Evolutionary conservation across 2,329 filamentous ascomycete species (phyloP).

Genomic region (Penicillium capsulatum): DNA sequence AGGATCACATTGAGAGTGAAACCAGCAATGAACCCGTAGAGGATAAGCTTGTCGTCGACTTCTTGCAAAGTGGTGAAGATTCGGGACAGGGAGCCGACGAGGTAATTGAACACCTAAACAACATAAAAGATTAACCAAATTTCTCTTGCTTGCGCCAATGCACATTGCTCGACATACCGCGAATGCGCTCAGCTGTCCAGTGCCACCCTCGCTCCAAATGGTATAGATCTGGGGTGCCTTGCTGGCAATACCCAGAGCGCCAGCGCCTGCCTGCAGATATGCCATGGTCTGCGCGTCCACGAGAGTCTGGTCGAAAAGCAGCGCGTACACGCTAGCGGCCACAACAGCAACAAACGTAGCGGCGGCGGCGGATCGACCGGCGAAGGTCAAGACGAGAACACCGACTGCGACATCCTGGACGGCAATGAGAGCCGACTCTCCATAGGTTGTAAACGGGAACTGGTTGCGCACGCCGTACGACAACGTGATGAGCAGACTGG

Average conservation of each 20-base stretch:
- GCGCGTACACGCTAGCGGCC: slow-evolving; percentile 62
- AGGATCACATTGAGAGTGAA: slow-evolving; percentile 86
- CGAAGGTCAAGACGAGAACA: slow-evolving; percentile 79
- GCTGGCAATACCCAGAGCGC: slow-evolving; percentile 75
- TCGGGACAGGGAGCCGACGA: slow-evolving; percentile 82
- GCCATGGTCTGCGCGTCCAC: slow-evolving; percentile 64
- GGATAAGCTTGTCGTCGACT: slow-evolving; percentile 91
- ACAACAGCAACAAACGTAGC: slow-evolving; percentile 75
- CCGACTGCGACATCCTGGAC: slow-evolving; percentile 89
- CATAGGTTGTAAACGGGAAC: slow-evolving; percentile 95
- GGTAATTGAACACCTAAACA: slow-evolving; percentile 91
- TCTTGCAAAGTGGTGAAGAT: slow-evolving; percentile 98
- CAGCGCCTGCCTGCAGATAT: slow-evolving; percentile 79
- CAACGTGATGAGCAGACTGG: slow-evolving; percentile 79
- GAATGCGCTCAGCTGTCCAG: slow-evolving; percentile 93
- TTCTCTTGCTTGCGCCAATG: not conserved
- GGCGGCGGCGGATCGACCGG: slow-evolving; percentile 62
- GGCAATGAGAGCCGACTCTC: slow-evolving; percentile 88
- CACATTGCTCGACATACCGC: slow-evolving; percentile 60
- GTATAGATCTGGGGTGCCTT: slow-evolving; percentile 91
- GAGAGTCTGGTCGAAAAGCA: slow-evolving; percentile 62
- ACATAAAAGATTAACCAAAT: not conserved
- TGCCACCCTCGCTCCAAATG: slow-evolving; percentile 79
- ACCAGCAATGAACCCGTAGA: slow-evolving; percentile 89
- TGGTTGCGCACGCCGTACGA: slow-evolving; percentile 88